Conservation (phyloP, 495 filamentous ascomycete species). For the Neurospora africana region DNA sequence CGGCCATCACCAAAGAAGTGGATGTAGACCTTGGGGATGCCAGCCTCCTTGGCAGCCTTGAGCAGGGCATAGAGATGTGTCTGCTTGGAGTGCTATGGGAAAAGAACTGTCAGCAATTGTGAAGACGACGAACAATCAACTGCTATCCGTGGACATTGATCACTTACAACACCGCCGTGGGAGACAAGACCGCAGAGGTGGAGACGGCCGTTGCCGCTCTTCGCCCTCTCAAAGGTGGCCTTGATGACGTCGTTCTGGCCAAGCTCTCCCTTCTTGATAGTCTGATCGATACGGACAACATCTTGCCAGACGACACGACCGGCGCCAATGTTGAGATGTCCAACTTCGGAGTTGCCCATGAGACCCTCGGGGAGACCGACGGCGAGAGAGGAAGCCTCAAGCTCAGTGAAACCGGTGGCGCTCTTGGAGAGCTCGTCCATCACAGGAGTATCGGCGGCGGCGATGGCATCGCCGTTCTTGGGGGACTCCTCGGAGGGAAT, state of each 20-base stretch:
- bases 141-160: neutral
- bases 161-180: conserved; percentile 76
- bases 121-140: neutral
- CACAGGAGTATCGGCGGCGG: conserved; percentile 78
- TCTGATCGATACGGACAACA: conserved; percentile 93
- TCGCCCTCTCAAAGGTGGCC: conserved; percentile 68
- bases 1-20: conserved; percentile 98
- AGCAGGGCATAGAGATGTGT: conserved; percentile 81
- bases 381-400: conserved; percentile 91
- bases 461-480: conserved; percentile 85
- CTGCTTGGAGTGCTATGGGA: conserved; percentile 71
- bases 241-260: conserved; percentile 67
- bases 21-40: conserved; percentile 84
- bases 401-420: conserved; percentile 46
- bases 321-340: conserved; percentile 96
- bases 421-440: conserved; percentile 32
- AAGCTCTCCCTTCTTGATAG: conserved; percentile 80
- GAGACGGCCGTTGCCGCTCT: conserved; percentile 80
- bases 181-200: conserved; percentile 86
- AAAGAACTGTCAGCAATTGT: conserved; percentile 6
- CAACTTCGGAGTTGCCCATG: conserved; percentile 98
- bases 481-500: conserved; percentile 68
- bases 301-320: conserved; percentile 98
- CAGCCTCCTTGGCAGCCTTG: conserved; percentile 75
- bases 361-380: conserved; percentile 92